A percentile compares a stretch with the other conserved stretches of the same genome.
Evolutionary conservation across 805 yeast species (phyloP).

Genomic region (Pachysolen tannophilus): DNA sequence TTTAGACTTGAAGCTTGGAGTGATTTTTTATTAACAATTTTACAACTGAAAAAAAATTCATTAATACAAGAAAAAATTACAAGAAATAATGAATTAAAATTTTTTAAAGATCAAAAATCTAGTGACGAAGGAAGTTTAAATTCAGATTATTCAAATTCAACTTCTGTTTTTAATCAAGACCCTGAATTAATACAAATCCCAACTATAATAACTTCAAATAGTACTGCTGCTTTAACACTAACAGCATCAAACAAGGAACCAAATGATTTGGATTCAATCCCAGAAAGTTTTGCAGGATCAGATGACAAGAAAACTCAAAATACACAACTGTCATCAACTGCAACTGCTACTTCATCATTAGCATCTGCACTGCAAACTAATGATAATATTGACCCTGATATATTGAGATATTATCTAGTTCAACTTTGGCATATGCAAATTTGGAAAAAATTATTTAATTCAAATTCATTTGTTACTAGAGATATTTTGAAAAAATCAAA

Average conservation of each 20-base stretch:
- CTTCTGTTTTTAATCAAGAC: neutral
- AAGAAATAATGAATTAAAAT: no score
- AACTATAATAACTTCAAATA: neutral
- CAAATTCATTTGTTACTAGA: slow-evolving; percentile 2
- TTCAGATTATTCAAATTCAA: neutral
- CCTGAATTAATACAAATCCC: neutral
- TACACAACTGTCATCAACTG: neutral
- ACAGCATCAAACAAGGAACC: no score
- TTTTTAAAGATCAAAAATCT: no score
- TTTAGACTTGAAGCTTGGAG: slow-evolving; percentile 2
- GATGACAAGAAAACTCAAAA: neutral
- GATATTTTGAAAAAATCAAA: neutral
- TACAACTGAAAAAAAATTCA: neutral
- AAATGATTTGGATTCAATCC: no score
- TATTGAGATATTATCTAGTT: neutral
- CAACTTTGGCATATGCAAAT: slow-evolving; percentile 6
- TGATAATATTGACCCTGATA: neutral
- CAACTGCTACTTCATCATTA: neutral
- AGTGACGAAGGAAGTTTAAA: neutral
- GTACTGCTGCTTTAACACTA: no score
- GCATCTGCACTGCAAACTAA: neutral
- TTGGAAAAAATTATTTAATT: slow-evolving; percentile 4
- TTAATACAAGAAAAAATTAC: neutral
- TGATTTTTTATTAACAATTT: slow-evolving; percentile 3
- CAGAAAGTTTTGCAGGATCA: neutral